Percentiles rank a stretch among this genome's conserved stretches.
Evolutionary conservation across 176 grass and related monocot genomes (phyloP).

Genomic region (Rhynchospora tenuis): DNA sequence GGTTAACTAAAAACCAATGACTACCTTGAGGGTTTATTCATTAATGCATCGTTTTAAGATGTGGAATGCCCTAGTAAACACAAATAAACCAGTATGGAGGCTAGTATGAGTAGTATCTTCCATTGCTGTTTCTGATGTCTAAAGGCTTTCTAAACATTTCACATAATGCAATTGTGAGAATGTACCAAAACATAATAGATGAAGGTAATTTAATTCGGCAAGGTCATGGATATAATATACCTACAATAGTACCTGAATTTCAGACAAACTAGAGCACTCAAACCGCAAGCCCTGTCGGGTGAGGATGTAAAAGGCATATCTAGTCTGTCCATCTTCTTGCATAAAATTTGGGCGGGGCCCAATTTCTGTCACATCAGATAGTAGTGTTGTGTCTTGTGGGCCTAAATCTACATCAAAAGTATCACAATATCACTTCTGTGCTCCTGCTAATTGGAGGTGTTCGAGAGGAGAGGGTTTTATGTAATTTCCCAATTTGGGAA

Average conservation of each 20-base stretch:
- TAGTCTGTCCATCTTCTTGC: constrained; percentile 53
- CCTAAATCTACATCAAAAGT: constrained; percentile 57
- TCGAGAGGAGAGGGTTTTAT: neutral
- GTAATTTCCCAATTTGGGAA: neutral
- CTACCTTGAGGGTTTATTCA: neutral
- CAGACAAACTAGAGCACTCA: constrained; percentile 69
- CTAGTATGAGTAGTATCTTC: neutral
- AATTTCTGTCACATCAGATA: constrained; percentile 60
- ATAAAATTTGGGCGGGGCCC: constrained; percentile 50
- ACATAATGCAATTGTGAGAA: neutral
- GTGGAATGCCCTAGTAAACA: neutral
- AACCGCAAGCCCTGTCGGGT: constrained; percentile 67
- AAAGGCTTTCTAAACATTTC: neutral
- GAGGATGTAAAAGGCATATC: constrained; percentile 69
- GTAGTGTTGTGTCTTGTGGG: constrained; percentile 67
- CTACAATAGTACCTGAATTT: constrained; percentile 54
- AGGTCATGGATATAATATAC: neutral
- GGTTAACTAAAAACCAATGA: neutral
- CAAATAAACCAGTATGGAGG: neutral
- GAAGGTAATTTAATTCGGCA: neutral
- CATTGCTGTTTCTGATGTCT: neutral
- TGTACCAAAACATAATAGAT: neutral
- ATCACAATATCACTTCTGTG: neutral
- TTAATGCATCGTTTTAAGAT: neutral
- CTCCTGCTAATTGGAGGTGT: neutral